Evolutionary conservation across 2,329 filamentous ascomycete species (phyloP).

Genomic region (Aureobasidium sp.): DNA sequence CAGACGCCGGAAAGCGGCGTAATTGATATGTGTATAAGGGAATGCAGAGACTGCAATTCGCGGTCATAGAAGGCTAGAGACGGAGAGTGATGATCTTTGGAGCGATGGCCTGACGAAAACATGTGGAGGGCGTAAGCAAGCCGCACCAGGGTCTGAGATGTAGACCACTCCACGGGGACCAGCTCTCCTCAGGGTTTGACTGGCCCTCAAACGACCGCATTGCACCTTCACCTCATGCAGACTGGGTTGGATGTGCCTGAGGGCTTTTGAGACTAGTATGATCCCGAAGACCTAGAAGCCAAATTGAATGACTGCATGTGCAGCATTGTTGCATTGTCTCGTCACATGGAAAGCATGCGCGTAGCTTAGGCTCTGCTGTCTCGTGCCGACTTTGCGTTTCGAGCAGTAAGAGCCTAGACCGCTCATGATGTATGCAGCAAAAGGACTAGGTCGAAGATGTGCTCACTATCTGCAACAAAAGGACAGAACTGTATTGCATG

Average conservation of each 20-base stretch:
- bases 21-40: not conserved
- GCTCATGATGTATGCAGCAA: not conserved
- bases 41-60: not conserved
- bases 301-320: not conserved
- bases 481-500: not conserved
- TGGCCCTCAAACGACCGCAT: not conserved
- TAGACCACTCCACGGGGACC: not conserved
- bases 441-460: not conserved
- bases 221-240: not conserved
- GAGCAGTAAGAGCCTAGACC: not conserved
- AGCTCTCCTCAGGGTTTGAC: not conserved
- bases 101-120: not conserved
- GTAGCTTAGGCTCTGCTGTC: not conserved
- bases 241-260: not conserved
- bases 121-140: not conserved
- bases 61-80: not conserved
- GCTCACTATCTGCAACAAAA: not conserved
- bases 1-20: not conserved
- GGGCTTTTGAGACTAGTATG: not conserved
- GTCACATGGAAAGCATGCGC: not conserved
- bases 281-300: no score
- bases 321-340: no score
- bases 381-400: not conserved
- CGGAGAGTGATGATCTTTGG: not conserved
- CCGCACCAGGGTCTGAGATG: not conserved